A percentile compares a stretch with the other conserved stretches of the same genome.
These are phyloP conservation scores for Solanum gandarillasii DNA, from an alignment of 257 asterid genomes.

Conservation along the genomic window DNA sequence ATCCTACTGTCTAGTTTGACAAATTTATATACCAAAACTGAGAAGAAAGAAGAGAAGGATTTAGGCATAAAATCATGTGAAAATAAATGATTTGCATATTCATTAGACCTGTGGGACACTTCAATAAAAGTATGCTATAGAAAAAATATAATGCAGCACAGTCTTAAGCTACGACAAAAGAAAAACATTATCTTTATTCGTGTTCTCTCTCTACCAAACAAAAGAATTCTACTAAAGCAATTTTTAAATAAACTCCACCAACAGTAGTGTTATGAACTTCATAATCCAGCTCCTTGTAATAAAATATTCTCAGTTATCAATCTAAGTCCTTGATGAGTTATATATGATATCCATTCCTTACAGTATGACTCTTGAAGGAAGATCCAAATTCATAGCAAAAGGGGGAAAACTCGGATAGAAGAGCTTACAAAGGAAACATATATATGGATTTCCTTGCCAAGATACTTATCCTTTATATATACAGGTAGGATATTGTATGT, in stretches of 20 bases:
- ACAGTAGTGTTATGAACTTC: not conserved
- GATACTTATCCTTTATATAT: not conserved
- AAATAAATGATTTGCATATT: not conserved
- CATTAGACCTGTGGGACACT: not conserved
- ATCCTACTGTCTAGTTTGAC: not conserved
- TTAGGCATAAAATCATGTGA: not conserved
- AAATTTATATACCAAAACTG: not conserved
- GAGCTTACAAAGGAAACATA: not conserved
- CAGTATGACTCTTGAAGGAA: not conserved
- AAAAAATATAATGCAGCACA: not conserved
- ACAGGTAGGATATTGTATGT: not conserved
- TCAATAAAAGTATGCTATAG: not conserved
- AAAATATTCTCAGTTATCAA: not conserved
- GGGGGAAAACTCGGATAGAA: not conserved
- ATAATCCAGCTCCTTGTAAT: not conserved
- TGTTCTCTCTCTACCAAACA: not conserved
- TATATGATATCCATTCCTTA: not conserved
- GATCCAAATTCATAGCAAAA: not conserved
- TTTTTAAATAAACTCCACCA: not conserved
- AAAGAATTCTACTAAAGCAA: not conserved
- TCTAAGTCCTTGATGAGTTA: not conserved
- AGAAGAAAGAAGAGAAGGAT: not conserved
- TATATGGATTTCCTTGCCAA: not conserved
- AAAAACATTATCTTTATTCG: not conserved
- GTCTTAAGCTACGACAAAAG: not conserved